These are phyloP conservation scores for Pleurotus djamor DNA, from an alignment of 768 basidiomycete genomes.

Conservation along the genomic window DNA sequence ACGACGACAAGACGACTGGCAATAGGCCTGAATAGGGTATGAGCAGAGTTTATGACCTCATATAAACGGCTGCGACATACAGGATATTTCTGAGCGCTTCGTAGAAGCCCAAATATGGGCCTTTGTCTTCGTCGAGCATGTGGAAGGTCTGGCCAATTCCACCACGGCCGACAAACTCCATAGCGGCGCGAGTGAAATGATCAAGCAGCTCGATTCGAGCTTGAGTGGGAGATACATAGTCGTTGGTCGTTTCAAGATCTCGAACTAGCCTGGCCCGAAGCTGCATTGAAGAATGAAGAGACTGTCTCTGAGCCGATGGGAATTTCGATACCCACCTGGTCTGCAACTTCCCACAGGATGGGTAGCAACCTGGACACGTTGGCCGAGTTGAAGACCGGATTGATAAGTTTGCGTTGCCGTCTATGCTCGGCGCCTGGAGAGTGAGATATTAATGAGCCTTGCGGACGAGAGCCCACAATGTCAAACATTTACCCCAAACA, in stretches of 20 bases:
- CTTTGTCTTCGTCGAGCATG: constrained; percentile 10
- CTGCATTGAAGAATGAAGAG: not conserved
- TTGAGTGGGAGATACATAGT: not conserved
- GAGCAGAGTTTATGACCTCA: not conserved
- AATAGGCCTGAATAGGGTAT: constrained; percentile 13
- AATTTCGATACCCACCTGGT: constrained; percentile 12
- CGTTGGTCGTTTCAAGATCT: not conserved
- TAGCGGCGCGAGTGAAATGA: constrained; percentile 16
- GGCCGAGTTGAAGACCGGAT: constrained; percentile 18
- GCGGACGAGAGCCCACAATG: not conserved
- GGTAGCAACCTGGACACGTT: constrained; percentile 20
- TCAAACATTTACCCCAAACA: constrained; percentile 14
- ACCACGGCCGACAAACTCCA: constrained; percentile 20
- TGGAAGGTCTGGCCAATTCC: constrained; percentile 18
- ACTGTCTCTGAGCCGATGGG: not conserved
- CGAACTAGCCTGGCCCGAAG: not conserved
- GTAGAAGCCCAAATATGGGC: constrained; percentile 11
- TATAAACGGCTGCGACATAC: too few relatives aligned
- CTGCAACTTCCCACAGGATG: constrained; percentile 18
- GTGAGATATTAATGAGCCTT: not conserved
- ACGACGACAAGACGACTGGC: constrained; percentile 20
- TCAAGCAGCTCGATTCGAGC: constrained; percentile 15
- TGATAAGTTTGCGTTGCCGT: constrained; percentile 20
- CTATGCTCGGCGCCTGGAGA: constrained; percentile 20
- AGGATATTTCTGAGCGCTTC: constrained; percentile 11